Evolutionary conservation across 2,329 filamentous ascomycete genomes (phyloP).

Genomic region (Magnaporthales sp.): DNA sequence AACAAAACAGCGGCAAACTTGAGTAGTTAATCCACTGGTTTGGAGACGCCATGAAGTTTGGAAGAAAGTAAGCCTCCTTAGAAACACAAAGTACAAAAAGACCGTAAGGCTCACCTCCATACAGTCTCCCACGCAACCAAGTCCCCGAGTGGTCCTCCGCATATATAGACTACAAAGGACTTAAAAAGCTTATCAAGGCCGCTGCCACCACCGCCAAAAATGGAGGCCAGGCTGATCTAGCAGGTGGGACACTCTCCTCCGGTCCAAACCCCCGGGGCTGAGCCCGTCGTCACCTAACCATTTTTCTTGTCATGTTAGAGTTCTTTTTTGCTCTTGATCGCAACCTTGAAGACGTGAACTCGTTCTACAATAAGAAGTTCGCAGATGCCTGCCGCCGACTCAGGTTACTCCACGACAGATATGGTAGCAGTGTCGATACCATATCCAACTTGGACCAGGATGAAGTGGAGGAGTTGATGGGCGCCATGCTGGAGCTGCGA

Average conservation of each 20-base stretch:
- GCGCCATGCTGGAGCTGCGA: constrained; percentile 79
- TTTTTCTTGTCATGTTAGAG: constrained; percentile 44
- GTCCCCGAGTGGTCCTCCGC: constrained; percentile 78
- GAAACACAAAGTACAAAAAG: neutral
- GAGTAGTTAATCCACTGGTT: neutral
- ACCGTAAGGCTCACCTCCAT: neutral
- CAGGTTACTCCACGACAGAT: constrained; percentile 79
- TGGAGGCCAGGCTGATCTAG: constrained; percentile 75
- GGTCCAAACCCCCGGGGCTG: constrained; percentile 14
- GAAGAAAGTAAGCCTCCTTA: constrained; percentile 20
- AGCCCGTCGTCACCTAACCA: constrained; percentile 28
- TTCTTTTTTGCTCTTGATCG: constrained; percentile 96
- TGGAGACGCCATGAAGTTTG: constrained; percentile 23
- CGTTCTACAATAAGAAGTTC: constrained; percentile 95
- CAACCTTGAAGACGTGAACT: constrained; percentile 93
- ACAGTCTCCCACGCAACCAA: constrained; percentile 62
- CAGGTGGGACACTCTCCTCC: constrained; percentile 55
- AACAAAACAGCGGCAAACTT: neutral
- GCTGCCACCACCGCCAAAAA: constrained; percentile 56
- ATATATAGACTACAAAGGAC: constrained; percentile 83
- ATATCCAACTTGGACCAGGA: constrained; percentile 72
- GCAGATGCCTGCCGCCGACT: constrained; percentile 75
- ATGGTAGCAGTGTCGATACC: constrained; percentile 64
- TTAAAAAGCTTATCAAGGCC: constrained; percentile 93
- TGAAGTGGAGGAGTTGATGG: constrained; percentile 85